These are phyloP conservation scores for Acrocalymma vagum DNA, from an alignment of 2,329 filamentous ascomycete species.

Conservation along the genomic window DNA sequence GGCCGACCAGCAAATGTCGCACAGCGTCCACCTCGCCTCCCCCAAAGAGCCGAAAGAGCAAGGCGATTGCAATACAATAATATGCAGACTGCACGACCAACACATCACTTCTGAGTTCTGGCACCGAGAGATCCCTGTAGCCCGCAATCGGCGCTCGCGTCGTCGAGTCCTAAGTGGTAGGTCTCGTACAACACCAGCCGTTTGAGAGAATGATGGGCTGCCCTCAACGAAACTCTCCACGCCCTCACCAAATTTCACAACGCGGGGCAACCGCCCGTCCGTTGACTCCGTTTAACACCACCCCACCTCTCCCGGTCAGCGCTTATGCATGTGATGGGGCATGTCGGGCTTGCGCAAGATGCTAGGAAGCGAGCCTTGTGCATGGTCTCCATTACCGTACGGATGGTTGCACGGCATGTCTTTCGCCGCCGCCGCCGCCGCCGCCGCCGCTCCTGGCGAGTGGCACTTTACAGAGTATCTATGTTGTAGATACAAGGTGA, in stretches of 20 bases:
- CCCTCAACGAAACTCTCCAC: too few species aligned
- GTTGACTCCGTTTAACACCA: too few species aligned
- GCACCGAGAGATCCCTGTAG: slow-evolving; percentile 5
- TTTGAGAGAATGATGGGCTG: slow-evolving; percentile 1
- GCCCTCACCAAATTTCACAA: too few species aligned
- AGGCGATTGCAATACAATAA: slow-evolving; percentile 2
- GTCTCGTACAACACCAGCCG: slow-evolving; percentile 10
- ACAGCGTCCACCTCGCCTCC: slow-evolving; percentile 1
- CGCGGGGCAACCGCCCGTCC: slow-evolving; percentile 3
- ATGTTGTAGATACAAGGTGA: too few species aligned
- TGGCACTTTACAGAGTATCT: too few species aligned
- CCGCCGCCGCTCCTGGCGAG: slow-evolving; percentile 1
- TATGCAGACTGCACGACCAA: slow-evolving; percentile 17
- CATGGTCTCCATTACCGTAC: slow-evolving; percentile 13
- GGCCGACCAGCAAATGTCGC: slow-evolving; percentile 11
- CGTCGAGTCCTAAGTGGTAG: too few species aligned
- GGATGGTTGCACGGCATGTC: slow-evolving; percentile 28
- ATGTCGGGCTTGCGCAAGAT: slow-evolving; percentile 19
- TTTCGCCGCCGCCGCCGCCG: slow-evolving; percentile 1
- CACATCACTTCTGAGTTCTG: slow-evolving; percentile 8
- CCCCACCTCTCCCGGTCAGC: slow-evolving; percentile 25
- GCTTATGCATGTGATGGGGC: slow-evolving; percentile 40
- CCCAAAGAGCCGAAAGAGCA: background rate
- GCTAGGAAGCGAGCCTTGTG: slow-evolving; percentile 18
- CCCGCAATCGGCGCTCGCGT: slow-evolving; percentile 1